phyloP scores from a whole-genome alignment of 768 basidiomycete genomes.

The Trametes coccinea region DNA sequence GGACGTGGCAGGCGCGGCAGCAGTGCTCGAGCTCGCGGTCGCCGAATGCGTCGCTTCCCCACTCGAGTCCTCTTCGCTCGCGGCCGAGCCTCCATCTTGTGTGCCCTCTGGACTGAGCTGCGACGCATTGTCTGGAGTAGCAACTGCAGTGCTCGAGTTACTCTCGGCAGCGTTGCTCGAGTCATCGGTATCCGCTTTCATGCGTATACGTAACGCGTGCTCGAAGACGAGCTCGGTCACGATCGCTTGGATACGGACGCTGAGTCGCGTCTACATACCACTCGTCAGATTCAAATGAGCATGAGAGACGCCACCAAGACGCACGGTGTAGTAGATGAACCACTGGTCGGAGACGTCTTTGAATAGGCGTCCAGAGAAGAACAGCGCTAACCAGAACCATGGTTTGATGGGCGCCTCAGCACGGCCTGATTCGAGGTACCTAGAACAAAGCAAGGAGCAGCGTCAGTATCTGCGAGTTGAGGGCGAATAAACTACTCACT shows the following conservation, averaged over 20 bases:
- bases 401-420: slow-evolving; percentile 41
- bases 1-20: neutral
- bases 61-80: too few species aligned
- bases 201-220: slow-evolving; percentile 60
- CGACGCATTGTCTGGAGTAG: neutral
- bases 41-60: too few species aligned
- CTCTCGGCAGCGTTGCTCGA: too few species aligned
- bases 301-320: neutral
- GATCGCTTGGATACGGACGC: slow-evolving; percentile 53
- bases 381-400: slow-evolving; percentile 47
- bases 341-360: slow-evolving; percentile 41
- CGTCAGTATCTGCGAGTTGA: too few species aligned
- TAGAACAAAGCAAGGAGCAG: neutral
- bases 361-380: slow-evolving; percentile 37
- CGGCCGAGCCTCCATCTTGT: too few species aligned
- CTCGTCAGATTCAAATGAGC: too few species aligned
- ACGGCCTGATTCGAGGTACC: slow-evolving; percentile 41
- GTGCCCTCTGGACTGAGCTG: too few species aligned
- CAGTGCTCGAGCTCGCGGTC: slow-evolving; percentile 7
- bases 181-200: slow-evolving; percentile 43
- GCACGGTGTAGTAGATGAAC: slow-evolving; percentile 40
- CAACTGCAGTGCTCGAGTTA: neutral
- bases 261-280: slow-evolving; percentile 36
- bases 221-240: slow-evolving; percentile 55
- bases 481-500: slow-evolving; percentile 18